Evolutionary conservation across 1,284 basidiomycete genomes (phyloP).

Genomic region (Polyporus tsugae): DNA sequence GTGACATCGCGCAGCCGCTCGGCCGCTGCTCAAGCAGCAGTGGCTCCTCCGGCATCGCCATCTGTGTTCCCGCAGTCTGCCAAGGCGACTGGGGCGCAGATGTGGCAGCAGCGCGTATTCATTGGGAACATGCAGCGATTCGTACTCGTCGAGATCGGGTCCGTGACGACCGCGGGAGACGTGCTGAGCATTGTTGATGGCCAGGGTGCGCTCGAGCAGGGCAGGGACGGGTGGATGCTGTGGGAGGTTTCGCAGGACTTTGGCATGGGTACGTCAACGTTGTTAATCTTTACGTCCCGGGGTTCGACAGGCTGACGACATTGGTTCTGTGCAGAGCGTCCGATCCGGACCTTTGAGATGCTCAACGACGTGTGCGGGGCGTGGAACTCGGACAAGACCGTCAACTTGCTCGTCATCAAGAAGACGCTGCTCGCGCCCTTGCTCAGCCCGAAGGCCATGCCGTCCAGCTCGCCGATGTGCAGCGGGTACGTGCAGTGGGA

Average conservation of each 20-base stretch:
- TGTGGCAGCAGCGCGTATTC: conserved; percentile 73
- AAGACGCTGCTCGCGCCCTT: conserved; percentile 67
- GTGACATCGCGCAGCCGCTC: conserved; percentile 18
- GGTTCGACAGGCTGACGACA: conserved; percentile 5
- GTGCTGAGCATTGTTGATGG: conserved; percentile 68
- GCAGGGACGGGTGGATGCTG: conserved; percentile 76
- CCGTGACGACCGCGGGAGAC: conserved; percentile 69
- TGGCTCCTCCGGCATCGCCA: conserved; percentile 14
- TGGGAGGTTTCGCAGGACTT: conserved; percentile 85
- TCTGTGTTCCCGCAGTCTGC: conserved; percentile 34
- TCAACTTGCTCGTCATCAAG: conserved; percentile 82
- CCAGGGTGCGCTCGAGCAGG: conserved; percentile 67
- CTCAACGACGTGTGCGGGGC: conserved; percentile 77
- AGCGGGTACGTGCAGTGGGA: conserved; percentile 87
- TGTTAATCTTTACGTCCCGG: conserved; percentile 10
- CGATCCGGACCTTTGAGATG: conserved; percentile 84
- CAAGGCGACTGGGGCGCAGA: conserved; percentile 28
- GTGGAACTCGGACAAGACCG: conserved; percentile 83
- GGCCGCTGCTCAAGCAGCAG: neutral
- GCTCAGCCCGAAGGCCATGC: conserved; percentile 70
- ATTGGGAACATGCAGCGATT: conserved; percentile 79
- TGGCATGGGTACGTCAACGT: conserved; percentile 75
- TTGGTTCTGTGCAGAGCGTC: conserved; percentile 68
- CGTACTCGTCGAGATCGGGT: conserved; percentile 70
- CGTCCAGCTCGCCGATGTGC: conserved; percentile 72